Evolutionary conservation across 2,329 filamentous ascomycete species (phyloP), one percentile per base, ranked within the genome.

Genomic region (Fusarium nisikadoi): DNA sequence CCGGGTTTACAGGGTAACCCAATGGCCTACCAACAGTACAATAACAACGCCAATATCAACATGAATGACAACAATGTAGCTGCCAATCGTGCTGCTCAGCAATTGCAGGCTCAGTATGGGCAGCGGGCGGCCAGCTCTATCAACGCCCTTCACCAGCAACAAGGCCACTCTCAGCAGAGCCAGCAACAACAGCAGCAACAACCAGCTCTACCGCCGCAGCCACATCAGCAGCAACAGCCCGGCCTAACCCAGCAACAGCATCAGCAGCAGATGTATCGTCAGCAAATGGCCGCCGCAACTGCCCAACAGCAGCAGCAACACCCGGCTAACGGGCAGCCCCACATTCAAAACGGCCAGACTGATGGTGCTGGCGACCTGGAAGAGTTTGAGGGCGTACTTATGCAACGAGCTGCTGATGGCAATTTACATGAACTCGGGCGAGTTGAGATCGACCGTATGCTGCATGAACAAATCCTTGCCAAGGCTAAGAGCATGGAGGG

Each of bases 341-440:
- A 78, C 53, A 64, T 81, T 16, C 72, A 71, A 58, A 87, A 85
- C 79, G 83, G 79, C 70, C 86, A 98, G 80, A 92, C 92, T 19
- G 95, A 98, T 78, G 95, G 95, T 55, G 84, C 92, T 36, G 85
- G 81, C 52, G 92, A 91, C 70, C 86, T 86, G 65, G 86, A 87
- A 7, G 81, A 89, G 45, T 88, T 88, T 41, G 83, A 87, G 63
- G 89, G 87, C 13, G 83, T 93, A 43, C 82, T 94, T 46, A 84
- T 91, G 76, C 86, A 87, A 70, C 85, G 87, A 46, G 84, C 86
- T 63, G 84, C 86, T 8, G 81, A 86, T 41, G 89, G 88, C 11
- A 85, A 88, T 70, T 83, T 85, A 52, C 83, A 82, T 35, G 88
- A 86, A 82, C 87, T 87, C 83, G 88, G 87, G 29, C 85, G 88